Conservation (phyloP, 2,329 filamentous ascomycete genomes). For the Biscogniauxia mediterranea region DNA sequence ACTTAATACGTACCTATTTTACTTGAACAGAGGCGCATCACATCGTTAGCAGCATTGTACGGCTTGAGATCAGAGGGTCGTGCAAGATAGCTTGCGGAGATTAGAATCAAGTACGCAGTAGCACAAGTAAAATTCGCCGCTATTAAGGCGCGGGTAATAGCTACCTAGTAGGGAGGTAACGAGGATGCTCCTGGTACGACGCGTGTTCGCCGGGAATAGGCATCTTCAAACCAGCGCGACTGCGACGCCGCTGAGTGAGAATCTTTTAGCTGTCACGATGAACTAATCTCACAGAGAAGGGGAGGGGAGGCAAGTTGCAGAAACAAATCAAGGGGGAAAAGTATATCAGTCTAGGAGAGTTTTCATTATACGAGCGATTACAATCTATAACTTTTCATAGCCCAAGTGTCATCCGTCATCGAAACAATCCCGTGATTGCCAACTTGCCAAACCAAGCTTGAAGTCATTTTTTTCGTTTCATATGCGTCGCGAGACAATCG, state of each 20-base stretch:
- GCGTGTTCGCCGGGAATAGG: neutral
- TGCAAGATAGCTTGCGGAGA: too few relatives aligned
- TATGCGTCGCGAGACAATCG: slow-evolving; percentile 5
- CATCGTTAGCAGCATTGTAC: too few relatives aligned
- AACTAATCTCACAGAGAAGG: too few relatives aligned
- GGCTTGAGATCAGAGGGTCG: too few relatives aligned
- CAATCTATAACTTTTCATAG: neutral
- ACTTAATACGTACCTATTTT: too few relatives aligned
- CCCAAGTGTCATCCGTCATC: neutral
- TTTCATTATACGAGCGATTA: neutral
- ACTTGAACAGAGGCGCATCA: too few relatives aligned
- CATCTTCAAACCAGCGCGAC: neutral
- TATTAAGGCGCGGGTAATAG: neutral
- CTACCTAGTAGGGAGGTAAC: neutral
- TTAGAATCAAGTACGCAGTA: neutral
- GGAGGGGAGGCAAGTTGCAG: too few relatives aligned
- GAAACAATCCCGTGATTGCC: neutral
- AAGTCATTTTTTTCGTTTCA: neutral
- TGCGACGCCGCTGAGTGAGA: neutral
- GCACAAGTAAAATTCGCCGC: neutral
- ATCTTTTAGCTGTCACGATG: neutral
- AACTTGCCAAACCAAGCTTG: neutral
- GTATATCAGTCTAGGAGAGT: neutral
- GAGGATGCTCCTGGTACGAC: neutral
- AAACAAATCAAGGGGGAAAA: neutral